phyloP scores from a whole-genome alignment of 2,329 filamentous ascomycete species.

The Aureobasidium sp. region DNA sequence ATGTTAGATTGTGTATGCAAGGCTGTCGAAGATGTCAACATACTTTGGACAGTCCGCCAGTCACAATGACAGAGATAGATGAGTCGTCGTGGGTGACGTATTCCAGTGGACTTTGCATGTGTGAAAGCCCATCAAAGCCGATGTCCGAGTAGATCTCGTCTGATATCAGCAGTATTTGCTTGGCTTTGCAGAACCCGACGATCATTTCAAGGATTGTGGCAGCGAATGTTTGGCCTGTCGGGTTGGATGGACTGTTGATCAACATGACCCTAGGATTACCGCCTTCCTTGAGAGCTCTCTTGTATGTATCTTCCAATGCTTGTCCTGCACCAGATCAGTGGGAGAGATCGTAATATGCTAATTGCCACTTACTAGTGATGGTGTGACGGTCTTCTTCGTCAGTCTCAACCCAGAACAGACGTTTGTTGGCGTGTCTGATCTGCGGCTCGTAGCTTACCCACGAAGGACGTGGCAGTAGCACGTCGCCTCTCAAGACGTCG shows the following conservation, averaged over 20 bases:
- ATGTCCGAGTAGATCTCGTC: not conserved
- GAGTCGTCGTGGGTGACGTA: no score
- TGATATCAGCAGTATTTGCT: not conserved
- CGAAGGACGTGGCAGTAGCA: no score
- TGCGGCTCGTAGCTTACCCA: no score
- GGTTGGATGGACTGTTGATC: not conserved
- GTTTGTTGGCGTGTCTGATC: not conserved
- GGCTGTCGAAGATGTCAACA: not conserved
- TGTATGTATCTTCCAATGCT: no score
- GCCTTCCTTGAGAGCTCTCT: not conserved
- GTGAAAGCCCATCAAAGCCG: not conserved
- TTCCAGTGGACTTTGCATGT: not conserved
- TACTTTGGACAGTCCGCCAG: not conserved
- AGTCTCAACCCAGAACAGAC: not conserved
- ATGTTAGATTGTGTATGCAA: no score
- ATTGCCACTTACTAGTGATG: not conserved
- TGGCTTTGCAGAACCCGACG: not conserved
- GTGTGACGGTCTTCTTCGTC: not conserved
- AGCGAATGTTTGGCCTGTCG: not conserved
- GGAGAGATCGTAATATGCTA: no score
- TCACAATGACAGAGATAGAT: not conserved
- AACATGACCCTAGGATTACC: not conserved
- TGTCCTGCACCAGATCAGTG: no score
- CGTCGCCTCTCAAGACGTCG: no score
- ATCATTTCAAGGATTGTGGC: not conserved